These are phyloP conservation scores for Trichodelitschia bisporula DNA, from an alignment of 495 filamentous ascomycete genomes.

Conservation along the genomic window DNA sequence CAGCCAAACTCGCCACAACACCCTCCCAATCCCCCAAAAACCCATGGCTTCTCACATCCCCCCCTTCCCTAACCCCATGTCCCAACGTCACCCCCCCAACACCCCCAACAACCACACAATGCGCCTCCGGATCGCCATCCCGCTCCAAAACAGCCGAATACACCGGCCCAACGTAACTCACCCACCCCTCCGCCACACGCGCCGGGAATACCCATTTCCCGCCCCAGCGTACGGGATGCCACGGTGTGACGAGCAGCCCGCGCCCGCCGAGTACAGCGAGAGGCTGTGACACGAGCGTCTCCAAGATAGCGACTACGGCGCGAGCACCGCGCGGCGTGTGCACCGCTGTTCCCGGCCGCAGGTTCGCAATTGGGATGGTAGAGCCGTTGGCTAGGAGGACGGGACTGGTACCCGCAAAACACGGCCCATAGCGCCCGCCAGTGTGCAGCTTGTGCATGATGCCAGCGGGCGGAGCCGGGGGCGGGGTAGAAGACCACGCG, in stretches of 20 bases:
- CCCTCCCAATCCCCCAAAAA: slow-evolving; percentile 1
- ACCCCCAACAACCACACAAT: slow-evolving; percentile 1
- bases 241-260: slow-evolving; percentile 1
- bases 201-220: slow-evolving; percentile 1
- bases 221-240: slow-evolving; percentile 1
- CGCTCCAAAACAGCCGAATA: slow-evolving; percentile 2
- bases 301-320: slow-evolving; percentile 1
- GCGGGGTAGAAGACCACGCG: not conserved
- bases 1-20: not conserved
- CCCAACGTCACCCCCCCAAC: slow-evolving; percentile 1
- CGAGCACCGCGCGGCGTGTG: slow-evolving; percentile 1
- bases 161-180: not conserved
- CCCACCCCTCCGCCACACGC: not conserved
- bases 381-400: not conserved
- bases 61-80: slow-evolving; percentile 1
- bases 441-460: not conserved
- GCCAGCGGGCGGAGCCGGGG: not conserved
- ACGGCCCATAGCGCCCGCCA: not conserved
- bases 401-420: slow-evolving; percentile 1
- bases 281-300: not conserved
- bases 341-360: slow-evolving; percentile 1
- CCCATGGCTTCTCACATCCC: slow-evolving; percentile 1
- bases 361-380: not conserved
- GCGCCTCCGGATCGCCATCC: slow-evolving; percentile 1
- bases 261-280: not conserved